Percentiles rank a stretch among this genome's conserved stretches.
Conservation (phyloP, 495 filamentous ascomycete genomes). For the Penicillium egyptiacum region DNA sequence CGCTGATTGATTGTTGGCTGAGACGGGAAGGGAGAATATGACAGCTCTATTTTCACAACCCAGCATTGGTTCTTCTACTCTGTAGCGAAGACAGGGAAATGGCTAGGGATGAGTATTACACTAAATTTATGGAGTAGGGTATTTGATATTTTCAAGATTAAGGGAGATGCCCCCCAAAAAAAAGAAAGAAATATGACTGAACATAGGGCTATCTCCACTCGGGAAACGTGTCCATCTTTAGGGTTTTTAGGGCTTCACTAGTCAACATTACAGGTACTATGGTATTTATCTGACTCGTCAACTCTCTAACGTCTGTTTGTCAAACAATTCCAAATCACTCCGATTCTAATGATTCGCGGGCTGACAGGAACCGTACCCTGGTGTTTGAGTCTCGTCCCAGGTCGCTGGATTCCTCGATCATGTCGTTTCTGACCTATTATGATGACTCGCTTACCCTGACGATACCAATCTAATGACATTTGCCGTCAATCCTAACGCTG, state of each 20-base stretch:
- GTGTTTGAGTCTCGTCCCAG: slow-evolving; percentile 41
- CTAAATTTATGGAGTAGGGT: not conserved
- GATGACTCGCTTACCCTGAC: slow-evolving; percentile 11
- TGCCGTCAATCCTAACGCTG: not conserved
- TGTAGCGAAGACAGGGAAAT: not conserved
- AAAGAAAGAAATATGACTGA: not conserved
- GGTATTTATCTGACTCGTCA: slow-evolving; percentile 19
- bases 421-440: slow-evolving; percentile 15
- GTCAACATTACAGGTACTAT: not conserved
- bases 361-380: slow-evolving; percentile 42
- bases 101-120: not conserved
- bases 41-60: slow-evolving; percentile 39
- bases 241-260: slow-evolving; percentile 7
- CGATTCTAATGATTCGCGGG: slow-evolving; percentile 23
- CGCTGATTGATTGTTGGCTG: slow-evolving; percentile 12
- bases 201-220: slow-evolving; percentile 10
- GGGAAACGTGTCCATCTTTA: slow-evolving; percentile 7
- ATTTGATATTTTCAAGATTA: not conserved
- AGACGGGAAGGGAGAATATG: slow-evolving; percentile 36
- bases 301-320: slow-evolving; percentile 27
- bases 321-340: slow-evolving; percentile 27
- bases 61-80: not conserved
- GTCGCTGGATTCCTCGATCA: slow-evolving; percentile 36
- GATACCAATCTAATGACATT: not conserved
- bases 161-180: too few species aligned